Conservation (phyloP, 371 early-diverging fungal species). For the Sporodiniella umbellata region DNA sequence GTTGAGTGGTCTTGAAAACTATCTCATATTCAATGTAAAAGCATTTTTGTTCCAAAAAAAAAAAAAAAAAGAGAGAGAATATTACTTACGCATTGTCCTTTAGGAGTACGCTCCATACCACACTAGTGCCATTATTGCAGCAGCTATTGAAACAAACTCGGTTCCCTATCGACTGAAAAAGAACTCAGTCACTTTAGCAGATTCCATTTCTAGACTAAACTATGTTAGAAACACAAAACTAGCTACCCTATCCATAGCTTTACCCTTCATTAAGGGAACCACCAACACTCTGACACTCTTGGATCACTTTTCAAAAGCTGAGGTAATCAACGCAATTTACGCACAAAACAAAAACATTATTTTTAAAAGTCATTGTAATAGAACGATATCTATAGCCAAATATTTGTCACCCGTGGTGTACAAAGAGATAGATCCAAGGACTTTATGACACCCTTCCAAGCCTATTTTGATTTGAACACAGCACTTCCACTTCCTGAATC, state of each 20-base stretch:
- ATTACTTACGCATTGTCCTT: neutral
- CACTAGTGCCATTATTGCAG: constrained; percentile 64
- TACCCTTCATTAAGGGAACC: constrained; percentile 46
- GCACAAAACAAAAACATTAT: too few species aligned
- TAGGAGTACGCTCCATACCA: constrained; percentile 54
- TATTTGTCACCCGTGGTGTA: constrained; percentile 32
- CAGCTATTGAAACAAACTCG: constrained; percentile 63
- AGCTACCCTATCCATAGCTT: constrained; percentile 36
- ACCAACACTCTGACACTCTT: constrained; percentile 8
- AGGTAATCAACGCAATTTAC: constrained; percentile 4
- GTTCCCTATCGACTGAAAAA: constrained; percentile 52
- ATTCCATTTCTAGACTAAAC: constrained; percentile 39
- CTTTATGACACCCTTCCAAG: constrained; percentile 15
- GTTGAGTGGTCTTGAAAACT: constrained; percentile 23
- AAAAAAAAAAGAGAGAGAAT: neutral
- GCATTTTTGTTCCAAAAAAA: neutral
- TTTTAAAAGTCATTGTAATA: constrained; percentile 4
- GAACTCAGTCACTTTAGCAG: constrained; percentile 34
- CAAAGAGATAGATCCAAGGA: constrained; percentile 14
- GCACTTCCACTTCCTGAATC: constrained; percentile 39
- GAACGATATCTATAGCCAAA: constrained; percentile 27
- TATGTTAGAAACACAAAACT: constrained; percentile 47
- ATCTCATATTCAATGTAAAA: constrained; percentile 25
- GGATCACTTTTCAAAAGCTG: neutral
- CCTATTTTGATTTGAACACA: constrained; percentile 11